A percentile compares a stretch with the other conserved stretches of the same genome.
Evolutionary conservation across 139 green algal genomes (phyloP).

Genomic region (Chlamydomonas incerta): DNA sequence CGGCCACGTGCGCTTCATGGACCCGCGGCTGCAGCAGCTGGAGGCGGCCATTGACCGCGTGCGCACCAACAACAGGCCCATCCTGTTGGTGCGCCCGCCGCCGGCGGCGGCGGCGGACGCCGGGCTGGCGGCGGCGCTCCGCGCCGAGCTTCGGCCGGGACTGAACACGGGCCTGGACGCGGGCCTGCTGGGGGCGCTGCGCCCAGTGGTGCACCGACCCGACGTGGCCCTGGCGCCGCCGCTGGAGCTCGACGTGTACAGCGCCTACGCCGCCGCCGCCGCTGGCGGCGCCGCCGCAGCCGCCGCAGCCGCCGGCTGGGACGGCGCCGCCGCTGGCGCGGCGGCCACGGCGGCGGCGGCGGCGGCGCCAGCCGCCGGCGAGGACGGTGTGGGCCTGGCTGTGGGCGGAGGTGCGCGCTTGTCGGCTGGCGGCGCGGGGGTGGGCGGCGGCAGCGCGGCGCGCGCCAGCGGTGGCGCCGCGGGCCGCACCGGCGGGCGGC

Average conservation of each 20-base stretch:
- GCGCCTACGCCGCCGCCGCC: not conserved
- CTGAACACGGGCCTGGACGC: slow-evolving; percentile 33
- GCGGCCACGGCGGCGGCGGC: not conserved
- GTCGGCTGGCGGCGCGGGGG: too few species aligned
- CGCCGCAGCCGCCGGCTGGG: too few species aligned
- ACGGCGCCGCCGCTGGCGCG: not conserved
- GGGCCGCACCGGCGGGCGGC: slow-evolving; percentile 9
- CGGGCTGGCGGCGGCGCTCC: not conserved
- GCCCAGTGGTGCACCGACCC: slow-evolving; percentile 9
- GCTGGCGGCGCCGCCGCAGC: not conserved
- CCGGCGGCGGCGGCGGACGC: not conserved
- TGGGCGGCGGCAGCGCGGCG: too few species aligned
- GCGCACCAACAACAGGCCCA: slow-evolving; percentile 33
- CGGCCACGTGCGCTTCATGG: not conserved
- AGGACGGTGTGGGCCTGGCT: too few species aligned
- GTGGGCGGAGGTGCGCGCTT: not conserved
- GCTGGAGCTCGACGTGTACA: slow-evolving; percentile 27
- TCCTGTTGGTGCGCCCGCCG: slow-evolving; percentile 56
- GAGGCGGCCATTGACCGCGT: slow-evolving; percentile 60
- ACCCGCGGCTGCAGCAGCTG: slow-evolving; percentile 44
- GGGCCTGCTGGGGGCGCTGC: slow-evolving; percentile 23
- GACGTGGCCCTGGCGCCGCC: slow-evolving; percentile 5
- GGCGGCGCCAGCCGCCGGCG: not conserved
- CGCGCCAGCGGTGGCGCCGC: not conserved
- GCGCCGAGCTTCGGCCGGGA: slow-evolving; percentile 4